A percentile compares a stretch with the other conserved stretches of the same genome.
Conservation (phyloP, 2,329 filamentous ascomycete species). For the Neofusicoccum sp. region DNA sequence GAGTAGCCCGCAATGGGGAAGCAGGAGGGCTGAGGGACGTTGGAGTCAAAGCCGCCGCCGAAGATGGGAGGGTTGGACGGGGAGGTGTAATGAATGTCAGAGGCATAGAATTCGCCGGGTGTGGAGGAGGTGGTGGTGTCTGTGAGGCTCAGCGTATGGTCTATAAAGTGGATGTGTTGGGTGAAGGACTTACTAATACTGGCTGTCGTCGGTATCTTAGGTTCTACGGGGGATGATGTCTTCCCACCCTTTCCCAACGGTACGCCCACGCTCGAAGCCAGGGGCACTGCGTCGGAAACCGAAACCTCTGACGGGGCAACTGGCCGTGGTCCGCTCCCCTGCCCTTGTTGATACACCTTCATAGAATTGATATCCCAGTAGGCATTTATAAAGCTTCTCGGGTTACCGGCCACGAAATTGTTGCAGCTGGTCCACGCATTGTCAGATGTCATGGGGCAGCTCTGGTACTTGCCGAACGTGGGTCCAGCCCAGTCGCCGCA, state of each 20-base stretch:
- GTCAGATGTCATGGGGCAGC: conserved; percentile 46
- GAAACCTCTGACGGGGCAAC: neutral
- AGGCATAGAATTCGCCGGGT: neutral
- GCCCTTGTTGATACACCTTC: conserved; percentile 34
- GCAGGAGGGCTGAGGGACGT: neutral
- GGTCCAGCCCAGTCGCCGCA: conserved; percentile 66
- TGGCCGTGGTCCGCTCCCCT: neutral
- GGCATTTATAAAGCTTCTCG: conserved; percentile 25
- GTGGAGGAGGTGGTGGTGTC: neutral
- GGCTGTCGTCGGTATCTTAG: neutral
- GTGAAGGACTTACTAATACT: neutral
- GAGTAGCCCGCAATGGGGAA: neutral
- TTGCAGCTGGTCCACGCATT: conserved; percentile 27
- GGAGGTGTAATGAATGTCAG: neutral
- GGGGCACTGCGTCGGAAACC: neutral
- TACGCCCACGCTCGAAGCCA: neutral
- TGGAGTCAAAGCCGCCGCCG: neutral
- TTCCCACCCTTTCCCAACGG: neutral
- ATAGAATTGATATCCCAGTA: conserved; percentile 45
- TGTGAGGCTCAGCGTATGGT: neutral
- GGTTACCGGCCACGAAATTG: conserved; percentile 24
- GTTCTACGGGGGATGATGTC: neutral
- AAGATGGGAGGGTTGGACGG: neutral
- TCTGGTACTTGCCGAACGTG: conserved; percentile 56
- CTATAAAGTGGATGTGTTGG: neutral